Base-by-base conservation (phyloP, 2,329 filamentous ascomycete genomes). In the Fusarium nurragi region DNA sequence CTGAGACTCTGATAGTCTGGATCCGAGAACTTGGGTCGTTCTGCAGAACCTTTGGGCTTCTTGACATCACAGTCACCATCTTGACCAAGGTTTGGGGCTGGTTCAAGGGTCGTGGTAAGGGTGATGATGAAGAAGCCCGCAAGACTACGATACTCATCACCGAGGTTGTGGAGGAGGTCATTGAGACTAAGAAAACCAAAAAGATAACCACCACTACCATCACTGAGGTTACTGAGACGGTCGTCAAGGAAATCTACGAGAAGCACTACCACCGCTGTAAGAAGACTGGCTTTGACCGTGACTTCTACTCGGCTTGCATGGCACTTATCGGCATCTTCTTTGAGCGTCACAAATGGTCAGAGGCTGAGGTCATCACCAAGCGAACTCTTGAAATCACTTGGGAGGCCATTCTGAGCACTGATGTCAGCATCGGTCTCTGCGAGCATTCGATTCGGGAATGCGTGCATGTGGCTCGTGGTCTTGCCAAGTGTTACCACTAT, bases 81-180 rank as follows among this genome's bases (percentile, higher is more conserved):
- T 65, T 80, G 36, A 75, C 67, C 51, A 77, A 75, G 52, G 77
- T 78, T 1, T 78, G 76, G 77, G 68, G 68, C 2, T 80, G 76
- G 73, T 78, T 78, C 66, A 78, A 77, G 69, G 67, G 62, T 19
- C 70, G 69, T 19, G 75, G 76, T 37, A 74, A 71, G 30, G 58
- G 64, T 5, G 72, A 73, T 3, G 67, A 74, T 8, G 71, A 77
- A 14, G 77, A 79, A 28, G 75, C 76, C 16, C 58, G 68, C 13
- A 63, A 71, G 37, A 79, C 77, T 1, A 75, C 73, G 1, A 58
- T 74, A 3, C 73, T 78, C 41, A 77, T 80, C 47, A 78, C 77
- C 0, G 76, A 78, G 56, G 76, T 78, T 3, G 75, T 78, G 3
- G 74, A 78, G 41, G 77, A 79, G 60, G 74, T 77, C 26, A 79